Conservation (phyloP, 1,139 yeast genomes). For the Wickerhamomyces sp. region DNA sequence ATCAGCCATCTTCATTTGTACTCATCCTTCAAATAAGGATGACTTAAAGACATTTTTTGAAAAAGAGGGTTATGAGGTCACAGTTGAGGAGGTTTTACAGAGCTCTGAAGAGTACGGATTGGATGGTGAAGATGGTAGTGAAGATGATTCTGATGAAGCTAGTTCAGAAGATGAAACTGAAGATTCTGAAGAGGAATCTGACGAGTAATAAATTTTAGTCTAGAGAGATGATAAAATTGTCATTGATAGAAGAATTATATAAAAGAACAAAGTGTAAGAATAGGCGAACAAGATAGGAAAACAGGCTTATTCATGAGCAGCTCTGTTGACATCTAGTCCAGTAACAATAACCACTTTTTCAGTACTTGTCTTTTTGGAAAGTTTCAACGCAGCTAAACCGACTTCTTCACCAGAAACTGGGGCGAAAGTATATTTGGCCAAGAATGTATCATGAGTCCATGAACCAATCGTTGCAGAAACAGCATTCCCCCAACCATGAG, state of each 20-base stretch:
- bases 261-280: background rate
- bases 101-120: slow-evolving; percentile 22
- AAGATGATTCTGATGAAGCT: background rate
- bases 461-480: slow-evolving; percentile 4
- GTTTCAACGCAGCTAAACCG: slow-evolving; percentile 20
- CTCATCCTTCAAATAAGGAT: slow-evolving; percentile 62
- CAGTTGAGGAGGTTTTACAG: slow-evolving; percentile 47
- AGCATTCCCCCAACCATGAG: slow-evolving; percentile 30
- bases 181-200: slow-evolving; percentile 8
- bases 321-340: slow-evolving; percentile 14
- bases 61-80: slow-evolving; percentile 55
- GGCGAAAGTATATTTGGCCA: slow-evolving; percentile 7
- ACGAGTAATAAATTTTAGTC: background rate
- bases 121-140: slow-evolving; percentile 10
- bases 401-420: slow-evolving; percentile 23
- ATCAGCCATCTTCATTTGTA: slow-evolving; percentile 63
- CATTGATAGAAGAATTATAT: background rate
- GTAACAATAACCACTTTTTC: slow-evolving; percentile 14
- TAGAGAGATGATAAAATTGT: background rate
- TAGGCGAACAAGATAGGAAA: background rate
- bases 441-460: slow-evolving; percentile 7
- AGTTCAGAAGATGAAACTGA: slow-evolving; percentile 7
- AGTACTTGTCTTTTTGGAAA: slow-evolving; percentile 7
- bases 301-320: slow-evolving; percentile 3
- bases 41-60: slow-evolving; percentile 44